Evolutionary conservation across 495 filamentous ascomycete species (phyloP), one percentile per base, ranked within the genome.

Genomic region (Pseudotulostoma volvatum): DNA sequence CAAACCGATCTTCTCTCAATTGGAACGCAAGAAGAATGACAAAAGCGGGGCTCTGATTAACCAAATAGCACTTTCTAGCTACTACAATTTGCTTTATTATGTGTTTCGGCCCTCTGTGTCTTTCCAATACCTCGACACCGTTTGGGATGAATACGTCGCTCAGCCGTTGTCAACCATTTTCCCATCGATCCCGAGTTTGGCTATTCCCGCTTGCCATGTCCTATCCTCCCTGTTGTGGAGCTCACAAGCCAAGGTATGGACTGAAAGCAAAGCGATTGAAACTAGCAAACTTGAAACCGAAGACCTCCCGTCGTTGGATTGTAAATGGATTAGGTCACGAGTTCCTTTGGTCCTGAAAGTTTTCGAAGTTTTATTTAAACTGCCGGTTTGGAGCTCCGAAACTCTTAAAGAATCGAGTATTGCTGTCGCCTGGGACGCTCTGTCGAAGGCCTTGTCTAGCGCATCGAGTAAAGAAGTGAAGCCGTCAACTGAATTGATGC

Each of bases 401-500:
- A 63, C 63, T 4, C 48, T 61, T 4, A 49, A 54, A 9, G 45
- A 47, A 16, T 64, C 58, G 1, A 51, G 61, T 18, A 64, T 74
- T 18, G 65, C 63, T 25, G 52, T 55, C 8, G 63, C 88, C 31
- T 95, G 90, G 88, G 53, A 56, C 8, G 66, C 60, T 34, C 71
- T 93, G 18, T 68, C 78, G 11, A 70, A 59, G 9, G 74, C 82
- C 4, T 55, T 95, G 20, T 76, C 77, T 3, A 68, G 77, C 37
- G 87, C 90, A 0, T 81, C 81, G 4, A 77, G 69, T 32, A 90
- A 92, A 56, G 90, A 97, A 51, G 77, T 97, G 39, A 94, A 85
- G 46, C 79, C 87, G 9, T 84, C 84, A 0, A 69, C 68, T 16
- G 86, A 96, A 40, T 77, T 81, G 3, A 82, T 81, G 59, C 67